These are phyloP conservation scores for Zoysia pacifica DNA, from an alignment of 176 grass and related monocot species.

Conservation along the genomic window DNA sequence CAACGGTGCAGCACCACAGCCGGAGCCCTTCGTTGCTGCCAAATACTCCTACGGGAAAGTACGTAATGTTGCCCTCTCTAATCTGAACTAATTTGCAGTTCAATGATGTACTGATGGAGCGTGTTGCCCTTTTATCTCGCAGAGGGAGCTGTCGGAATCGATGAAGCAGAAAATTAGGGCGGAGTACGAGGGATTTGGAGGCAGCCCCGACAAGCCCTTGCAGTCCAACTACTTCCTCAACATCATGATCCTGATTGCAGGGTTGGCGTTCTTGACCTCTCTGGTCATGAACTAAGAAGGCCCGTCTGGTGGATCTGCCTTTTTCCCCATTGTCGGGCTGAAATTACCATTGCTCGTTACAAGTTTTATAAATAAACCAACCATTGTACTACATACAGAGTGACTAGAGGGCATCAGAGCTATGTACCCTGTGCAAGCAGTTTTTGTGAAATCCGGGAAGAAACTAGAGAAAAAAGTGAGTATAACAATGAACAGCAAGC, in stretches of 20 bases:
- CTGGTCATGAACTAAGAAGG: slow-evolving; percentile 59
- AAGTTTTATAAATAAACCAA: neutral
- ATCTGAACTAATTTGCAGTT: neutral
- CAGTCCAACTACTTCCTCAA: slow-evolving; percentile 96
- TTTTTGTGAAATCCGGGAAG: slow-evolving; percentile 10
- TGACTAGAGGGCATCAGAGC: slow-evolving; percentile 2
- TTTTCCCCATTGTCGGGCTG: neutral
- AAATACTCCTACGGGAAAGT: slow-evolving; percentile 91
- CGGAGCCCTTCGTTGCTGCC: slow-evolving; percentile 79
- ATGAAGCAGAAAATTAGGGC: slow-evolving; percentile 80
- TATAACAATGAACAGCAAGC: slow-evolving; percentile 1
- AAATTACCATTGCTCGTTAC: slow-evolving; percentile 8
- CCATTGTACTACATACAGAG: neutral
- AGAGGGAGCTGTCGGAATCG: slow-evolving; percentile 69
- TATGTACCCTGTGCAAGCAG: slow-evolving; percentile 13
- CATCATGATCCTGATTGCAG: slow-evolving; percentile 86
- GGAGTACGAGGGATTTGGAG: slow-evolving; percentile 88
- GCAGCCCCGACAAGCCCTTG: slow-evolving; percentile 86
- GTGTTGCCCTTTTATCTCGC: slow-evolving; percentile 17
- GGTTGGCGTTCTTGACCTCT: slow-evolving; percentile 80
- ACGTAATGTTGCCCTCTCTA: neutral
- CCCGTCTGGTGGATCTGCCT: neutral
- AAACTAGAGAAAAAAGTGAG: neutral
- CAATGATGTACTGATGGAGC: slow-evolving; percentile 5
- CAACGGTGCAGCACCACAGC: slow-evolving; percentile 40